Evolutionary conservation across 306 rosid species (phyloP).

Genomic region (Quercus berberidifolia): DNA sequence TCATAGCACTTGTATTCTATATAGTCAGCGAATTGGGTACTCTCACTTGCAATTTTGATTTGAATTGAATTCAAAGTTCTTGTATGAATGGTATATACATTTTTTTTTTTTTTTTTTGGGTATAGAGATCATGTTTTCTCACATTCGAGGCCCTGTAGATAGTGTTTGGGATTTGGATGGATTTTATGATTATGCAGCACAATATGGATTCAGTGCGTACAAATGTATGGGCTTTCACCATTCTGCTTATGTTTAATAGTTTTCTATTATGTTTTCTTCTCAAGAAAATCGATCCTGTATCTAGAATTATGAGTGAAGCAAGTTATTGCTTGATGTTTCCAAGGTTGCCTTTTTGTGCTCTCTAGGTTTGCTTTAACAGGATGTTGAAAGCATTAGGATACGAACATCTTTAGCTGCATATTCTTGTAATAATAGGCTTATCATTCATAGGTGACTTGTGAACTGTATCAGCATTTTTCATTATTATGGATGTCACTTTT

Average conservation of each 20-base stretch:
- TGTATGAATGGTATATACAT: slow-evolving; percentile 33
- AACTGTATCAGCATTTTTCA: neutral
- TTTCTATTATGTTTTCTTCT: neutral
- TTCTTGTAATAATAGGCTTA: neutral
- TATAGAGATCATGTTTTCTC: neutral
- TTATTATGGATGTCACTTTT: neutral
- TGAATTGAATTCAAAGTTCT: slow-evolving; percentile 26
- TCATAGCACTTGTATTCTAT: slow-evolving; percentile 46
- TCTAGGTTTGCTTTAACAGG: neutral
- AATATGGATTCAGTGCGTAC: neutral
- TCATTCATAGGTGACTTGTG: neutral
- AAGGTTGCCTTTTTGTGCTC: neutral
- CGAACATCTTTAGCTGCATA: neutral
- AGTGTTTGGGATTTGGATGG: neutral
- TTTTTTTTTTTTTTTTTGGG: slow-evolving; percentile 23
- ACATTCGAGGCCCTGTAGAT: slow-evolving; percentile 1
- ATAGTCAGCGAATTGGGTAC: slow-evolving; percentile 20
- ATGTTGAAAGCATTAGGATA: neutral
- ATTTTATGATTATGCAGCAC: neutral
- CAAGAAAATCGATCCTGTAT: neutral
- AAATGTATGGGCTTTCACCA: neutral
- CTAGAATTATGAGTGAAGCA: neutral
- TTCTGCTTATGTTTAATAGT: neutral
- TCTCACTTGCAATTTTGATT: slow-evolving; percentile 22
- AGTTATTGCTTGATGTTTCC: neutral